Base-by-base conservation (phyloP, 1,284 basidiomycete genomes). In the Boletellus deceptivus region DNA sequence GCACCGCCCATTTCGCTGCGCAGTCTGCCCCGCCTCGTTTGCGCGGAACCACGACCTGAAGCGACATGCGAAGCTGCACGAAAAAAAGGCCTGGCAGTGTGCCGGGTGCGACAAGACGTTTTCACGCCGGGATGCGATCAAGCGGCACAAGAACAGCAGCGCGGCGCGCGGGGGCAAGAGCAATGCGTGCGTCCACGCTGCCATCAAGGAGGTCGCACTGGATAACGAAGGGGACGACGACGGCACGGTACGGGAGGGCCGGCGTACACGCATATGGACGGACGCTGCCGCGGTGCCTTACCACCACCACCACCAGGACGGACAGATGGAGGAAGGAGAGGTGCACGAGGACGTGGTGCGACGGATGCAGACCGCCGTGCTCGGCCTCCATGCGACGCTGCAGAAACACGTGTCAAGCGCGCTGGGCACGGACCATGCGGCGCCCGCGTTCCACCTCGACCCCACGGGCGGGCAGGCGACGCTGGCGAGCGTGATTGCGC, bases 41-140 rank as follows among this genome's bases (percentile, higher is more conserved):
- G 79, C 81, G 6, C 76, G 87, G 42, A 87, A 84, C 56, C 86
- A 89, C 56, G 87, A 90, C 63, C 73, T 89, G 37, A 87, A 86
- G 68, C 78, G 87, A 16, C 87, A 89, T 63, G 64, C 77, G 25
- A 80, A 80, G 58, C 70, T 85, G 33, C 86, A 89, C 63, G 84
- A 83, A 49, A 79, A 75, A 58, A 82, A 78, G 53, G 83, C 82
- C 27, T 90, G 80, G 79, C 79, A 82, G 57, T 90, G 88, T 58
- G 72, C 71, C 34, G 84, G 83, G 1, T 89, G 86, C 61, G 76
- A 75, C 36, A 86, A 86, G 67, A 70, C 83, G 24, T 90, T 90
- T 63, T 86, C 85, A 4, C 73, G 84, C 29, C 75, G 85, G 31
- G 88, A 90, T 63, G 88, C 87, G 7, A 83, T 89, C 62, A 86